Evolutionary conservation across 805 yeast species (phyloP).

Genomic region (Grigorovia yakushimaensis): DNA sequence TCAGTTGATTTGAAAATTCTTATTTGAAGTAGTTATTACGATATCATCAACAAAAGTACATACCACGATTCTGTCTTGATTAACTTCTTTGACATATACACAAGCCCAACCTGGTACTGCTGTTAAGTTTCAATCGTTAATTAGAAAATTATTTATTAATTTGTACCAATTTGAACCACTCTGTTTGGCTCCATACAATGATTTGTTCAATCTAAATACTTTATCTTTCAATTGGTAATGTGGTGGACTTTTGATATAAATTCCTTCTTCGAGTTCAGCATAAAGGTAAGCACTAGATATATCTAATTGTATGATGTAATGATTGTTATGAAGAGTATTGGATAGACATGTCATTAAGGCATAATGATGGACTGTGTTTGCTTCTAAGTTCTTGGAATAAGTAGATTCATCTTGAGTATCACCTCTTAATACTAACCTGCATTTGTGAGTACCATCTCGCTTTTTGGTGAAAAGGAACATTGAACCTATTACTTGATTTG

Average conservation of each 20-base stretch:
- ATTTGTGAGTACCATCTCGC: conserved; percentile 9
- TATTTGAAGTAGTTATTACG: too few species aligned
- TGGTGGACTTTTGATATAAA: neutral
- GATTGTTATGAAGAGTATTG: neutral
- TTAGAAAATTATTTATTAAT: neutral
- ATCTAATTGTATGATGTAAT: neutral
- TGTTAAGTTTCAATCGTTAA: neutral
- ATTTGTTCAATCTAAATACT: too few species aligned
- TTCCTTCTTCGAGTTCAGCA: neutral
- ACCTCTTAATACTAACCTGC: conserved; percentile 10
- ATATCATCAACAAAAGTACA: too few species aligned
- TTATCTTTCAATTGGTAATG: neutral
- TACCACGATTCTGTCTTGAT: too few species aligned
- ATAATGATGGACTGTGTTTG: conserved; percentile 9
- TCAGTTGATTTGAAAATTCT: too few species aligned
- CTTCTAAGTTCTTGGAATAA: conserved; percentile 4
- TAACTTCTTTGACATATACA: too few species aligned
- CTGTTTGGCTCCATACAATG: neutral
- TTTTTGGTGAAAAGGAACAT: conserved; percentile 10
- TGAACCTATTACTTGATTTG: conserved; percentile 2
- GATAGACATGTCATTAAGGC: conserved; percentile 9
- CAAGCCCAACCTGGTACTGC: neutral
- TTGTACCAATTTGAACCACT: neutral
- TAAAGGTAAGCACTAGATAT: neutral
- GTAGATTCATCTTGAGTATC: conserved; percentile 8